Percentiles rank a stretch among this genome's conserved stretches.
These are phyloP conservation scores for Ensete ventricosum DNA, from an alignment of 176 grass and related monocot species.

Conservation along the genomic window DNA sequence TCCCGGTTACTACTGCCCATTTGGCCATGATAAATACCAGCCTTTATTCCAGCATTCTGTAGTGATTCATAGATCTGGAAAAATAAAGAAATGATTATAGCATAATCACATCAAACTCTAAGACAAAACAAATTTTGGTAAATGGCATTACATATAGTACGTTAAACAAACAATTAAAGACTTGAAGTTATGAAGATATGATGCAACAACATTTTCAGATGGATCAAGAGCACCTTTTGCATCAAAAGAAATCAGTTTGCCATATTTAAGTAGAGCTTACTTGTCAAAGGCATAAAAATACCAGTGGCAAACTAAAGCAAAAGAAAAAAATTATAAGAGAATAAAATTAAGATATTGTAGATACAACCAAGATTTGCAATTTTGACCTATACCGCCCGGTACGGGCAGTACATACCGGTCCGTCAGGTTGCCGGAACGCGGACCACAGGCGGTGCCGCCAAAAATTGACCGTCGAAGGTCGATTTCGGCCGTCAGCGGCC, in stretches of 20 bases:
- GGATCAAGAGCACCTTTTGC: not conserved
- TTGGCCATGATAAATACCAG: slow-evolving; percentile 80
- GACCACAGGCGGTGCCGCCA: no score
- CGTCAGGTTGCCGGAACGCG: no score
- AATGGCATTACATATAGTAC: not conserved
- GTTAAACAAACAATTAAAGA: not conserved
- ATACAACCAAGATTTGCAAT: no score
- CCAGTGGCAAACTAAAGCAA: not conserved
- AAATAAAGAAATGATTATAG: slow-evolving; percentile 5
- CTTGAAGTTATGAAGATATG: not conserved
- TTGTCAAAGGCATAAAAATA: not conserved
- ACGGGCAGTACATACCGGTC: no score
- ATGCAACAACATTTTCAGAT: not conserved
- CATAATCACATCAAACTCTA: slow-evolving; percentile 1
- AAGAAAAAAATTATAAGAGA: not conserved
- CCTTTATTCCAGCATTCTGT: slow-evolving; percentile 60
- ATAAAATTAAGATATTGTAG: not conserved
- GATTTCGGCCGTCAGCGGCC: no score
- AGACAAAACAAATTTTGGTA: not conserved
- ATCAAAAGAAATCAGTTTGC: not conserved
- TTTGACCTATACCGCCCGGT: no score
- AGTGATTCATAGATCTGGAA: slow-evolving; percentile 62
- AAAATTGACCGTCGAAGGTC: no score
- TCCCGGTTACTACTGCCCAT: slow-evolving; percentile 71
- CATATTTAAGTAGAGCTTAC: not conserved